Base-by-base conservation (phyloP, 208 protist genomes). In the Herpetomonas muscarum region DNA sequence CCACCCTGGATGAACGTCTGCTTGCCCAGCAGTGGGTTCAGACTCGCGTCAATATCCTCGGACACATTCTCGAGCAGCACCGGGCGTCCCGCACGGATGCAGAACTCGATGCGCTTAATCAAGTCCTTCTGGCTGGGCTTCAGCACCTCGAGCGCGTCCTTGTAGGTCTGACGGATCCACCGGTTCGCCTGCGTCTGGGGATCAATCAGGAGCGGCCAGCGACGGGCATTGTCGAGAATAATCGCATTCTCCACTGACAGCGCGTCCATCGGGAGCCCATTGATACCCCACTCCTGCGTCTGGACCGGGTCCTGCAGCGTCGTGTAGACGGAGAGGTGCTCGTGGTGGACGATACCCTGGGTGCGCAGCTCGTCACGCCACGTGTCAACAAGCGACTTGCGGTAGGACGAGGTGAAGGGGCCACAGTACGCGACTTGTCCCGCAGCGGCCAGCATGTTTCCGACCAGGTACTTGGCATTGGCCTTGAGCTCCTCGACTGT, bases 181-280 rank as follows among this genome's bases (percentile, higher is more conserved):
- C 96, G 95, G 81, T 98, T 98, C 13, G 97, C 98, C 79, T 99
- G 97, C 19, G 86, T 94, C 78, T 99, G 97, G 6, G 98, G 98
- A 70, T 99, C 98, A 66, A 99, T 98, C 76, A 99, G 96, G 15
- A 99, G 93, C 53, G 98, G 97, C 97, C 98, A 99, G 24, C 97
- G 85, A 7, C 95, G 78, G 17, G 97, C 83, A 30, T 96, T 85
- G 19, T 79, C 75, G 45, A 99, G 78, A 42, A 99, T 97, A 65
- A 99, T 91, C 34, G 84, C 98, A 68, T 99, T 99, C 75, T 99
- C 97, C 15, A 98, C 80, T 1, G 96, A 98, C 39, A 99, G 74
- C 13, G 58, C 64, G 77, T 99, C 98, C 50, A 86, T 84, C 15
- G 98, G 98, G 30, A 99, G 81, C 13, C 97, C 97, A 65, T 93